phyloP scores from a whole-genome alignment of 2,329 filamentous ascomycete genomes.

The Sporothrix phasma region DNA sequence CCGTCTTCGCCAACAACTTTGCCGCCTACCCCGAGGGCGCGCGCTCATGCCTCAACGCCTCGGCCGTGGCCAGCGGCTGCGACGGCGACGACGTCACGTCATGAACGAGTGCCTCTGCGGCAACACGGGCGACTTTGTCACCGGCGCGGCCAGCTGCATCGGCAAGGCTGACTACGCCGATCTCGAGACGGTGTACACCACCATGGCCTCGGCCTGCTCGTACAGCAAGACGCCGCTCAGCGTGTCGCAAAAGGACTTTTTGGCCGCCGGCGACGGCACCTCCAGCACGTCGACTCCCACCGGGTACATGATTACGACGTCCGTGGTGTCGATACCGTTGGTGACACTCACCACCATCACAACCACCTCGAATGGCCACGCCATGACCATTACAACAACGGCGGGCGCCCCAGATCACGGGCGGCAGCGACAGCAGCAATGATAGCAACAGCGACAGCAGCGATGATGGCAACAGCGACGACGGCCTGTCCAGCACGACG shows the following conservation, averaged over 20 bases:
- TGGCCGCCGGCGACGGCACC: slow-evolving; percentile 24
- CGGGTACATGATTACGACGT: no score
- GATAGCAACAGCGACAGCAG: background rate
- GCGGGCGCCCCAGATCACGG: slow-evolving; percentile 6
- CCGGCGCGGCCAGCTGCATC: slow-evolving; percentile 37
- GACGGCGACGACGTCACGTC: slow-evolving; percentile 27
- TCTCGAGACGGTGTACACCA: slow-evolving; percentile 34
- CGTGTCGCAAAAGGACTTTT: slow-evolving; percentile 33
- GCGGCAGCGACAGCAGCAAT: background rate
- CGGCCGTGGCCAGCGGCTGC: slow-evolving; percentile 34
- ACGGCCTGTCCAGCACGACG: slow-evolving; percentile 21
- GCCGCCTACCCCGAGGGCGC: slow-evolving; percentile 32
- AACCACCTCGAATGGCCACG: slow-evolving; percentile 4
- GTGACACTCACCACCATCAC: slow-evolving; percentile 15
- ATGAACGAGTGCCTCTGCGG: slow-evolving; percentile 42
- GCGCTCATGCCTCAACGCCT: slow-evolving; percentile 34
- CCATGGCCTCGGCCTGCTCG: slow-evolving; percentile 34
- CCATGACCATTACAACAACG: slow-evolving; percentile 14
- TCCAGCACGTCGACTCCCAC: slow-evolving; percentile 9
- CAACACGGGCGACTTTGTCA: slow-evolving; percentile 41
- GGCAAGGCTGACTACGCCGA: slow-evolving; percentile 29
- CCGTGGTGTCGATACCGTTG: slow-evolving; percentile 1
- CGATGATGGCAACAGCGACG: slow-evolving; percentile 10
- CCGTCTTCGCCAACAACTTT: slow-evolving; percentile 30
- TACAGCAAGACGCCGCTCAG: slow-evolving; percentile 35